These are phyloP conservation scores for Paraconiothyrium sp. DNA, from an alignment of 2,329 filamentous ascomycete species.

Conservation along the genomic window DNA sequence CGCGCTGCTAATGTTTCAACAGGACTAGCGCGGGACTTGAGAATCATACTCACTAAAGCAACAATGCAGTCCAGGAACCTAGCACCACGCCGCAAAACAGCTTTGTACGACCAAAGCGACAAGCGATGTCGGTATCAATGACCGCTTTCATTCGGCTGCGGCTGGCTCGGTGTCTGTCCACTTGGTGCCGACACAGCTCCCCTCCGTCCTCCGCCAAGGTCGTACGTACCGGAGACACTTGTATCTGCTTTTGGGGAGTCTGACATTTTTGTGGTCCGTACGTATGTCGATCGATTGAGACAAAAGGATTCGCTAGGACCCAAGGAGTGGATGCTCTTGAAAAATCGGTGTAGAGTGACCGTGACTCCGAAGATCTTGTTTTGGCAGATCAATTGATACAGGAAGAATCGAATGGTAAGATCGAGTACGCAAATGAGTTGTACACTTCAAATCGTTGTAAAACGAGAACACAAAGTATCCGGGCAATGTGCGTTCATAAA, in stretches of 20 bases:
- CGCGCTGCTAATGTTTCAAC: neutral
- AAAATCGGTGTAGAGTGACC: neutral
- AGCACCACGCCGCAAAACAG: neutral
- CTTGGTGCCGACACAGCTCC: slow-evolving; percentile 13
- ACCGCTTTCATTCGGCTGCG: neutral
- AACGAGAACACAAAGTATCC: neutral
- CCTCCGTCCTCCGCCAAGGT: slow-evolving; percentile 12
- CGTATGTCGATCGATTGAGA: neutral
- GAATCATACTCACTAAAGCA: neutral
- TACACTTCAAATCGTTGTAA: neutral
- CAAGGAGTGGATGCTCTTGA: no score
- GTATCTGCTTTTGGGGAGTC: neutral
- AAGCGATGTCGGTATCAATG: neutral
- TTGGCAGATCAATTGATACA: neutral
- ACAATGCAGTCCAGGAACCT: neutral
- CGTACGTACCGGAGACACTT: slow-evolving; percentile 14
- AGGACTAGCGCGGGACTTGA: neutral
- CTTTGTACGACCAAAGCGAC: neutral
- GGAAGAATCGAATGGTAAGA: neutral
- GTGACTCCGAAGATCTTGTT: neutral
- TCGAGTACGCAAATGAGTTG: neutral
- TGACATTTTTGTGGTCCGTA: neutral
- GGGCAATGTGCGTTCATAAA: neutral
- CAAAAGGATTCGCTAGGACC: no score
- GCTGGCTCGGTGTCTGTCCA: neutral